Conservation (phyloP, 2,329 filamentous ascomycete genomes). For the Aspergillus pseudoglaucus region DNA sequence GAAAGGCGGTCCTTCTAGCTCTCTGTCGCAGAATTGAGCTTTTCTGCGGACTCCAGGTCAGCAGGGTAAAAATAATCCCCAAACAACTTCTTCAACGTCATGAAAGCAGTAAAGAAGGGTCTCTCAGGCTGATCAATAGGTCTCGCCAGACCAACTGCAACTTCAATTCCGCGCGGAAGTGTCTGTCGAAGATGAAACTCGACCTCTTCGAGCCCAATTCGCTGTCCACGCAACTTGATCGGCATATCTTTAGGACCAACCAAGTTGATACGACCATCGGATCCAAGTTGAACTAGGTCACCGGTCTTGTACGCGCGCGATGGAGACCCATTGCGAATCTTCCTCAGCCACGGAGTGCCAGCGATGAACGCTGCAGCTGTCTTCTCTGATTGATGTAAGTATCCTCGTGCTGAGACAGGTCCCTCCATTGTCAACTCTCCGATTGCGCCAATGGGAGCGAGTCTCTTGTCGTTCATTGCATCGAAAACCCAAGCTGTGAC, state of each 20-base stretch:
- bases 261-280: constrained; percentile 13
- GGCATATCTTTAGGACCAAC: constrained; percentile 10
- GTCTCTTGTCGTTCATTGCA: constrained; percentile 28
- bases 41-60: too few species aligned
- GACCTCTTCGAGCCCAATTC: constrained; percentile 14
- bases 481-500: constrained; percentile 36
- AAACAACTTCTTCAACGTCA: too few species aligned
- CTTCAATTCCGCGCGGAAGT: not conserved
- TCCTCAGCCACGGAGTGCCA: too few species aligned
- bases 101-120: too few species aligned
- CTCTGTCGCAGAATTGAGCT: too few species aligned
- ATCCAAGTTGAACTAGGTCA: constrained; percentile 12
- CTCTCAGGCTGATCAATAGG: too few species aligned
- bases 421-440: constrained; percentile 46
- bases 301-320: constrained; percentile 12
- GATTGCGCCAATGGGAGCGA: constrained; percentile 39
- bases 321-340: too few species aligned
- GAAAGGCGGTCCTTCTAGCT: too few species aligned
- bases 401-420: constrained; percentile 42
- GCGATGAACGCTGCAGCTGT: constrained; percentile 12
- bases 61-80: too few species aligned
- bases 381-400: constrained; percentile 37
- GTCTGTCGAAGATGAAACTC: constrained; percentile 1
- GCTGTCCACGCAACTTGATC: constrained; percentile 17
- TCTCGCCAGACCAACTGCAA: too few species aligned